A percentile compares a stretch with the other conserved stretches of the same genome.
phyloP scores from a whole-genome alignment of 1,284 basidiomycete genomes.

The Melampsora abietis-canadensis region DNA sequence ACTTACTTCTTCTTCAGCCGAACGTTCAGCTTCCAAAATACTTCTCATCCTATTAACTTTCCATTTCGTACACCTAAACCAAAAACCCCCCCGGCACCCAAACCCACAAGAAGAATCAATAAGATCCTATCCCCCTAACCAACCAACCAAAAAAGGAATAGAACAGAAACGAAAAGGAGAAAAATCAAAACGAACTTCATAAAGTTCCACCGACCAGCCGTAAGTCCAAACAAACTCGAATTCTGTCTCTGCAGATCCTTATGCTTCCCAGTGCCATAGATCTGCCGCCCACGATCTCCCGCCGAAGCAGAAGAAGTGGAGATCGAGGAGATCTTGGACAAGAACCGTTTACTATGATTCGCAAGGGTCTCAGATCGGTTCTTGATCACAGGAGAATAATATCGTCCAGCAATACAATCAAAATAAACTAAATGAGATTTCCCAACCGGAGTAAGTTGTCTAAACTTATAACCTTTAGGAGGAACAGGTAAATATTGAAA shows the following conservation, averaged over 20 bases:
- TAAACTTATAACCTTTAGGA: constrained; percentile 21
- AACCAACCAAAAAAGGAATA: too few relatives aligned
- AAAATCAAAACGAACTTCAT: constrained; percentile 25
- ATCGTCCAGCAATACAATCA: constrained; percentile 35
- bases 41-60: background rate
- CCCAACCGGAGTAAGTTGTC: constrained; percentile 13
- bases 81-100: background rate
- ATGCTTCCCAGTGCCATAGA: background rate
- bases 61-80: constrained; percentile 2
- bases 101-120: background rate
- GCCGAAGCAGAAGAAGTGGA: background rate
- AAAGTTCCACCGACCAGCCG: constrained; percentile 30
- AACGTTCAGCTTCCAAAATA: background rate
- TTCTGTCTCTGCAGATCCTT: constrained; percentile 9
- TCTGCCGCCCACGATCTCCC: too few relatives aligned
- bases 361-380: constrained; percentile 12
- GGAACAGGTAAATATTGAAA: constrained; percentile 14
- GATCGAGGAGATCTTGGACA: constrained; percentile 12
- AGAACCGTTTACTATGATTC: constrained; percentile 6
- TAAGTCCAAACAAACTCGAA: constrained; percentile 29
- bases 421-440: constrained; percentile 8
- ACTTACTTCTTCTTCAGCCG: background rate
- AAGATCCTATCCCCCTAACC: background rate
- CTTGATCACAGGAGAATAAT: constrained; percentile 30
- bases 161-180: background rate